phyloP scores from a whole-genome alignment of 768 basidiomycete species.

The Candolleomyces eurysporus region DNA sequence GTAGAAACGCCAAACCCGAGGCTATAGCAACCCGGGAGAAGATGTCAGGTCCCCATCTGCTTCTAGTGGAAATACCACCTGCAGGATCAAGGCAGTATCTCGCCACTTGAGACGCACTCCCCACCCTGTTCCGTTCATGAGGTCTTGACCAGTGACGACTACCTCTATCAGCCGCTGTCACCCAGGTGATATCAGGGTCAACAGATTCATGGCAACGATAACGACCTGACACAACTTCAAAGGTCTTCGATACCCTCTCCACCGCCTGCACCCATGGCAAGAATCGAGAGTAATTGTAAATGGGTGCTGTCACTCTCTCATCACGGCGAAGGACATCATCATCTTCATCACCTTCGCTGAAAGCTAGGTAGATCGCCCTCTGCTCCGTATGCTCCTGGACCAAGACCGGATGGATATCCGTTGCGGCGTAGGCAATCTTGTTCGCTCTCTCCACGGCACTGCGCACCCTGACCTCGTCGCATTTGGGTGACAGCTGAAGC shows the following conservation, averaged over 20 bases:
- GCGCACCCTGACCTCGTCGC: slow-evolving; percentile 30
- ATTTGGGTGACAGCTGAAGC: slow-evolving; percentile 39
- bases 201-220: slow-evolving; percentile 7
- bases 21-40: slow-evolving; percentile 12
- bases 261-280: no score
- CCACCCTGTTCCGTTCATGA: background rate
- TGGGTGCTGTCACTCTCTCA: no score
- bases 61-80: no score
- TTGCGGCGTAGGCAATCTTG: slow-evolving; percentile 20
- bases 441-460: no score
- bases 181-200: background rate
- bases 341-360: background rate
- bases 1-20: slow-evolving; percentile 13
- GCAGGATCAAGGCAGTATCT: no score
- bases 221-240: no score
- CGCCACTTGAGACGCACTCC: no score
- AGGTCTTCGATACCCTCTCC: no score
- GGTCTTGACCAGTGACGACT: background rate
- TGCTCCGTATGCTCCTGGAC: no score
- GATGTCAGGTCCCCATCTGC: slow-evolving; percentile 9
- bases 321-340: slow-evolving; percentile 6
- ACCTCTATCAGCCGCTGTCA: background rate
- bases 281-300: no score
- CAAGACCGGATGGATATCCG: background rate
- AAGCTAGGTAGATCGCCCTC: no score